Base-by-base conservation (phyloP, 192 early-diverging fungal species). In the Dimargaris cristalligena region DNA sequence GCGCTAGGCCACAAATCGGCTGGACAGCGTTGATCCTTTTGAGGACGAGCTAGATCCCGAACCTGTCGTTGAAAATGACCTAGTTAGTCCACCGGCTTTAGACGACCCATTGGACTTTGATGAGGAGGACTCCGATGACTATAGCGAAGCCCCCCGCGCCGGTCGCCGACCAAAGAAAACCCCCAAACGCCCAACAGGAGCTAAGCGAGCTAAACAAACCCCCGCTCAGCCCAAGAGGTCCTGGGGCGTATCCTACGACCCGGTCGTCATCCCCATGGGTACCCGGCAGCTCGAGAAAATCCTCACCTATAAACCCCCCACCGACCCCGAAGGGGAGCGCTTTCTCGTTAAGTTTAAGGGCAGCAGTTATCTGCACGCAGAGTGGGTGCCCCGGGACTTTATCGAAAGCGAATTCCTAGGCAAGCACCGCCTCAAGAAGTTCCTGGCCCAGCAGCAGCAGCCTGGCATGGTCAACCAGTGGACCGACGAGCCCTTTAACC, bases 321-420 rank as follows among this genome's bases (percentile, higher is more conserved):
- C 60, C 0, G 66, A 63, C 16, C 67, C 71, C 8, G 78, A 71
- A 10, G 57, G 68, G 25, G 81, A 81, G 57, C 79, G 88, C 63
- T 64, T 90, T 14, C 58, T 85, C 58, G 80, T 88, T 58, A 90
- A 90, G 67, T 87, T 84, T 73, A 90, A 89, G 77, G 76, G 84
- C 63, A 75, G 80, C 72, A 83, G 81, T 69, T 89, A 85, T 60
- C 67, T 75, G 34, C 82, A 85, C 63, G 72, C 73, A 2, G 82
- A 85, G 34, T 91, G 89, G 89, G 70, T 91, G 16, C 68, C 81
- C 6, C 59, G 62, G 38, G 59, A 56, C 9, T 62, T 62, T 55
- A 68, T 67, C 58, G 73, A 79, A 32, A 64, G 67, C 8, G 75
- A 81, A 50, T 76, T 79, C 64, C 65, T 77, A 49, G 78, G 77